These are phyloP conservation scores for Nicotiana undulata DNA, from an alignment of 257 asterid genomes.

Conservation along the genomic window DNA sequence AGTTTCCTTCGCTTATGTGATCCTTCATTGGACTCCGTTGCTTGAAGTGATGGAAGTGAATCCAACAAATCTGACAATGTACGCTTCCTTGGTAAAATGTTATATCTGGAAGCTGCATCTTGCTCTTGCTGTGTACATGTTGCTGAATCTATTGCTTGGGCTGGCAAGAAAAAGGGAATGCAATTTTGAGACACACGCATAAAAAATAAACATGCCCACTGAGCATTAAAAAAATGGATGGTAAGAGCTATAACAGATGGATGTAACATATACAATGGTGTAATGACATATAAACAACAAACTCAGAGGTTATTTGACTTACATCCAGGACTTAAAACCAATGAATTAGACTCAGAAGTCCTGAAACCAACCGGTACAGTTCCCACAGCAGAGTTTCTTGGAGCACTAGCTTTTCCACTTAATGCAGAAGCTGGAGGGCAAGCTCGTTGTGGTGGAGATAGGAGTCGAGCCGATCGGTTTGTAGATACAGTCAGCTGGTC, in stretches of 20 bases:
- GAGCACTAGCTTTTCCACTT: constrained; percentile 32
- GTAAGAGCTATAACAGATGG: not conserved
- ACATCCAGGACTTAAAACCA: constrained; percentile 62
- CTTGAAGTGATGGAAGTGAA: constrained; percentile 67
- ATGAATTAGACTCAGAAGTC: constrained; percentile 43
- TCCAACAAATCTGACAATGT: constrained; percentile 60
- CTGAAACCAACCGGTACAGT: constrained; percentile 35
- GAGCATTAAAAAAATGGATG: not conserved
- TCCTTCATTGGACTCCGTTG: constrained; percentile 33
- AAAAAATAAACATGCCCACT: not conserved
- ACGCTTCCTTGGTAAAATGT: constrained; percentile 56
- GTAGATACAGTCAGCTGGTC: constrained; percentile 46
- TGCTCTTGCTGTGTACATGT: constrained; percentile 30
- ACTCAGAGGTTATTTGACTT: constrained; percentile 26
- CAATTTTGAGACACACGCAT: not conserved
- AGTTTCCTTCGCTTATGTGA: constrained; percentile 64
- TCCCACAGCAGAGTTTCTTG: constrained; percentile 33
- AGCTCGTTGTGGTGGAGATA: constrained; percentile 36
- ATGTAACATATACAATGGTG: not conserved
- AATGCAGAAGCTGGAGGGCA: constrained; percentile 33
- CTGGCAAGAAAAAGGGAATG: constrained; percentile 21
- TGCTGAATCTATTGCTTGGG: constrained; percentile 46
- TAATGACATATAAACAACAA: constrained; percentile 7
- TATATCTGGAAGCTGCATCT: constrained; percentile 35
- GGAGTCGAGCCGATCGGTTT: constrained; percentile 31